Conservation (phyloP, 2,329 filamentous ascomycete species). For the Pseudocercospora fijiensis region DNA sequence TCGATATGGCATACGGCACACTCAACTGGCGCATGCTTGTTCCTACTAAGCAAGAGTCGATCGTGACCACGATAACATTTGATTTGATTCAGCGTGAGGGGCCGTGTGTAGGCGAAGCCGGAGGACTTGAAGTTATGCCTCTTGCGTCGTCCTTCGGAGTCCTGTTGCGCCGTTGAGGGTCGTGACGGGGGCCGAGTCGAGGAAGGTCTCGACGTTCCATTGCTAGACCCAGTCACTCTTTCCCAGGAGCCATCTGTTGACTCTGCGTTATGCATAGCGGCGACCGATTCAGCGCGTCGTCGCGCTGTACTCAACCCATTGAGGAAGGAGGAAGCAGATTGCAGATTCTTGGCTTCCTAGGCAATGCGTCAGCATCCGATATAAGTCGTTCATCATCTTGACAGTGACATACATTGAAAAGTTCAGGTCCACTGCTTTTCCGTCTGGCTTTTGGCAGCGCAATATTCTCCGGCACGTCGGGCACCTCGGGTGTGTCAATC, state of each 20-base stretch:
- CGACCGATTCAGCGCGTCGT: slow-evolving; percentile 33
- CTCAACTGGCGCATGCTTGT: slow-evolving; percentile 37
- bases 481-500: slow-evolving; percentile 35
- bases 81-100: slow-evolving; percentile 33
- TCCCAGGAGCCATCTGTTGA: slow-evolving; percentile 17
- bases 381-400: background rate
- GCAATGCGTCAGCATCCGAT: slow-evolving; percentile 9
- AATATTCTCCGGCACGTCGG: slow-evolving; percentile 25
- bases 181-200: slow-evolving; percentile 25
- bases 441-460: slow-evolving; percentile 31
- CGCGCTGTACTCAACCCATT: slow-evolving; percentile 37
- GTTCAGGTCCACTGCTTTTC: slow-evolving; percentile 35
- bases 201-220: slow-evolving; percentile 15
- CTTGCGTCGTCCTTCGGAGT: slow-evolving; percentile 28
- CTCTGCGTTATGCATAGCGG: slow-evolving; percentile 20
- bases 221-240: slow-evolving; percentile 4
- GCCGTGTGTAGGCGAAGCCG: slow-evolving; percentile 35
- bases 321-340: slow-evolving; percentile 37
- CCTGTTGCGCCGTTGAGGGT: slow-evolving; percentile 16
- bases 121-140: slow-evolving; percentile 37
- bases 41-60: slow-evolving; percentile 31
- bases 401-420: slow-evolving; percentile 35
- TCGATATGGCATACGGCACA: slow-evolving; percentile 39
- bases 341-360: slow-evolving; percentile 37
- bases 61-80: slow-evolving; percentile 35